Evolutionary conservation across 1,139 yeast genomes (phyloP).

Genomic region (Pneumocystis wakefieldiae): DNA sequence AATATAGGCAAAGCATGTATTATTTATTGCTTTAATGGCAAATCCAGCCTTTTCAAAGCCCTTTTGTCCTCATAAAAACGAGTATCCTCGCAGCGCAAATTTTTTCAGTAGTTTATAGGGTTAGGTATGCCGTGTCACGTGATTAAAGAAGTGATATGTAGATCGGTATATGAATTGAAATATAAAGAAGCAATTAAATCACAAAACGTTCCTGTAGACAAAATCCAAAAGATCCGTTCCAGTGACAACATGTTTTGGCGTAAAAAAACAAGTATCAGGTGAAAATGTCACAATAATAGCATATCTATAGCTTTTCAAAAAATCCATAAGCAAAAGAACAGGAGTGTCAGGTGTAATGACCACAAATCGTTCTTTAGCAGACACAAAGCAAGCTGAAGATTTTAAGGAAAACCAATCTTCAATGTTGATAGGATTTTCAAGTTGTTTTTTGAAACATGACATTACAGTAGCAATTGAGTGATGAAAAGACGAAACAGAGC

Average conservation of each 20-base stretch:
- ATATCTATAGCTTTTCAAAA: conserved; percentile 48
- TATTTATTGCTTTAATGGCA: background rate
- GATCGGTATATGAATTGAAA: background rate
- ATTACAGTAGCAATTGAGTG: too few relatives aligned
- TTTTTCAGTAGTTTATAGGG: background rate
- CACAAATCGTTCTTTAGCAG: conserved; percentile 46
- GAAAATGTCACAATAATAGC: conserved; percentile 68
- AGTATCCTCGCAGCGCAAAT: background rate
- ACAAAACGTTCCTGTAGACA: conserved; percentile 28
- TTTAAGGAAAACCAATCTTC: background rate
- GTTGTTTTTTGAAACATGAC: conserved; percentile 21
- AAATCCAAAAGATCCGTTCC: conserved; percentile 71
- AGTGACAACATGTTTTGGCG: conserved; percentile 72
- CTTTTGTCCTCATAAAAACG: background rate
- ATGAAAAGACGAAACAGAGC: too few relatives aligned
- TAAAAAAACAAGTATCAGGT: conserved; percentile 24
- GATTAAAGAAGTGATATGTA: background rate
- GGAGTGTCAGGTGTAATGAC: conserved; percentile 57
- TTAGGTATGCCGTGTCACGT: background rate
- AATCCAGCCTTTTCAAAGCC: background rate
- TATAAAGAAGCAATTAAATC: too few relatives aligned
- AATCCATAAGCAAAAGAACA: conserved; percentile 53
- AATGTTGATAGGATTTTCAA: conserved; percentile 24
- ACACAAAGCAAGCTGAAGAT: background rate
- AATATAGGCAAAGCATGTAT: background rate